phyloP scores from a whole-genome alignment of 2,329 filamentous ascomycete species.

The Elsinoe batatas region DNA sequence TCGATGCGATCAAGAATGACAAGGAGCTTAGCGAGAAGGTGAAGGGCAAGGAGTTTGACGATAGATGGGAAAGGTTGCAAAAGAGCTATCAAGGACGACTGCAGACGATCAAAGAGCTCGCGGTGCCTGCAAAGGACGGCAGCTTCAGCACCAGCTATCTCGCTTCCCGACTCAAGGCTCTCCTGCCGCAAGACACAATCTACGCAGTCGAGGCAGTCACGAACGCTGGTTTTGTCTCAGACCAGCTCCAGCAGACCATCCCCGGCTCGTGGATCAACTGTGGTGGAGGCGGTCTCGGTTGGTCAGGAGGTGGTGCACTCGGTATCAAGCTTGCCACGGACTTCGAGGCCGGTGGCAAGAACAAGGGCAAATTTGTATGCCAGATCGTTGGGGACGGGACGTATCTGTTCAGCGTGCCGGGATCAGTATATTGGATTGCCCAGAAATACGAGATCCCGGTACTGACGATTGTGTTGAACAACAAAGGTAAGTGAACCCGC shows the following conservation, averaged over 20 bases:
- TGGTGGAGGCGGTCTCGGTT: conserved; percentile 69
- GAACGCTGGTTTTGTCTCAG: conserved; percentile 54
- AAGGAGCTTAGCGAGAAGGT: conserved; percentile 36
- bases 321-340: conserved; percentile 66
- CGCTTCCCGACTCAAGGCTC: conserved; percentile 24
- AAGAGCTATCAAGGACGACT: conserved; percentile 51
- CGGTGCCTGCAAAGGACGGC: conserved; percentile 50
- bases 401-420: conserved; percentile 55
- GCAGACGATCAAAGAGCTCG: conserved; percentile 49
- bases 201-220: conserved; percentile 74
- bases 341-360: conserved; percentile 36
- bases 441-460: conserved; percentile 56
- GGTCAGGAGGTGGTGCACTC: conserved; percentile 65
- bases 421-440: conserved; percentile 59
- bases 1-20: conserved; percentile 44
- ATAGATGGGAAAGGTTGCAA: conserved; percentile 47
- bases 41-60: conserved; percentile 30
- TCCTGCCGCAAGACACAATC: conserved; percentile 53
- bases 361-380: conserved; percentile 50
- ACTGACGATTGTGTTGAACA: conserved; percentile 58
- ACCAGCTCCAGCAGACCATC: conserved; percentile 58
- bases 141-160: conserved; percentile 52
- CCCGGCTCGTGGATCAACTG: conserved; percentile 74
- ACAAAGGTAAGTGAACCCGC: conserved; percentile 39
- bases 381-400: conserved; percentile 60